These are phyloP conservation scores for Verticillium nonalfalfae DNA, from an alignment of 2,329 filamentous ascomycete genomes.

Conservation along the genomic window DNA sequence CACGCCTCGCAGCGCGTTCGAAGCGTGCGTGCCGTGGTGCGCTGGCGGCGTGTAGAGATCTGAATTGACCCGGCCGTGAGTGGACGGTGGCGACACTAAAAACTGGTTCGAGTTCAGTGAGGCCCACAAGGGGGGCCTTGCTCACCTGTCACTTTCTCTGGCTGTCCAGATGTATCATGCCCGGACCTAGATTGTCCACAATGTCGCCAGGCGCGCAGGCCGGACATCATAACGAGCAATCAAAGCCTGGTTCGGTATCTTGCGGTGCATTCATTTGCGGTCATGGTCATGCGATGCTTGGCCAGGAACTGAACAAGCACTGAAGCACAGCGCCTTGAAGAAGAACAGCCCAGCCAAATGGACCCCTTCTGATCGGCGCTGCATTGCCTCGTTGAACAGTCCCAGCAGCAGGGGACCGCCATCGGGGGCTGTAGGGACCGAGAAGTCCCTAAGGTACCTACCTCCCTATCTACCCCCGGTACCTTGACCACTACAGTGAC, in stretches of 20 bases:
- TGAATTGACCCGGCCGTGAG: neutral
- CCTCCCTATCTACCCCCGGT: too few species aligned
- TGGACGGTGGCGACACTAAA: neutral
- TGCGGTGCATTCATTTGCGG: too few species aligned
- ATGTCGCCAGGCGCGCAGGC: too few species aligned
- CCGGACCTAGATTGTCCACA: too few species aligned
- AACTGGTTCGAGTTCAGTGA: neutral
- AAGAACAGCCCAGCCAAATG: neutral
- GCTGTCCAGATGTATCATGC: too few species aligned
- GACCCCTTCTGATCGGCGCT: neutral
- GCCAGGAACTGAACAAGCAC: too few species aligned
- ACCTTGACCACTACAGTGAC: too few species aligned
- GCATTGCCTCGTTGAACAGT: neutral
- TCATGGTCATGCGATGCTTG: too few species aligned
- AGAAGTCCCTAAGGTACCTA: neutral
- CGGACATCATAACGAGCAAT: too few species aligned
- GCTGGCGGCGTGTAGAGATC: neutral
- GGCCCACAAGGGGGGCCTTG: neutral
- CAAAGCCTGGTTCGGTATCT: too few species aligned
- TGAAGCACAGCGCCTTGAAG: too few species aligned
- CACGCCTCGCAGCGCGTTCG: neutral
- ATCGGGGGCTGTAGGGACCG: neutral
- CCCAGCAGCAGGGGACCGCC: neutral
- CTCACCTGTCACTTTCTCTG: neutral
- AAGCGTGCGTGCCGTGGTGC: neutral